phyloP scores from a whole-genome alignment of 768 basidiomycete species.

The Russula virescens region DNA sequence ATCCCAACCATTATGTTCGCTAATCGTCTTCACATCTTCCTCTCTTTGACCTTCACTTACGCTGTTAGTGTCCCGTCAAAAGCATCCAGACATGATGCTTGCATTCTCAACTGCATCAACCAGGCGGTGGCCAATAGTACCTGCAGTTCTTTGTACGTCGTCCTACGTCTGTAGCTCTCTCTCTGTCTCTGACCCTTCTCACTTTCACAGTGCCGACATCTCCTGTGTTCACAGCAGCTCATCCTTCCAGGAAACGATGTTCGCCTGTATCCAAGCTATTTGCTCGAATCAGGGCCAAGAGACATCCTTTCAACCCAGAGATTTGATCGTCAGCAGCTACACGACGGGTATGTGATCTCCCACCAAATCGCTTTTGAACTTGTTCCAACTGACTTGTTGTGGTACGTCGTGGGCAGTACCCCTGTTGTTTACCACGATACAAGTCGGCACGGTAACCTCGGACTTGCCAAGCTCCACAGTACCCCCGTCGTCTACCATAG shows the following conservation, averaged over 20 bases:
- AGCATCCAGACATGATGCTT: not conserved
- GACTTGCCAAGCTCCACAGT: too few species aligned
- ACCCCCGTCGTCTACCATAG: too few species aligned
- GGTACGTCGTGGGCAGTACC: too few species aligned
- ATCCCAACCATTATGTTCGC: not conserved
- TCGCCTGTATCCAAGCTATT: conserved; percentile 31
- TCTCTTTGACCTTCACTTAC: not conserved
- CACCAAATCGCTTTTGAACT: too few species aligned
- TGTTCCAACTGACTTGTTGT: too few species aligned
- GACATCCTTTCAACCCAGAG: conserved; percentile 26
- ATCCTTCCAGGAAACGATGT: conserved; percentile 34
- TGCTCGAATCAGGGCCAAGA: conserved; percentile 33
- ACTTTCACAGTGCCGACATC: conserved; percentile 33
- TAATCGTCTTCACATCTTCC: not conserved
- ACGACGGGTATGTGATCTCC: too few species aligned
- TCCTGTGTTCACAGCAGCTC: conserved; percentile 36
- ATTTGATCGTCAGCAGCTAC: too few species aligned
- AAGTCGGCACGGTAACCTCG: too few species aligned
- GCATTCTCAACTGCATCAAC: not conserved
- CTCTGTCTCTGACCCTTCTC: not conserved
- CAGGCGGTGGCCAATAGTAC: not conserved
- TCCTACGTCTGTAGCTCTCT: not conserved
- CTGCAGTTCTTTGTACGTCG: not conserved
- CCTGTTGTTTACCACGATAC: too few species aligned
- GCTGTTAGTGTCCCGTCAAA: conserved; percentile 7